A percentile compares a stretch with the other conserved stretches of the same genome.
These are phyloP conservation scores for Holtermanniella nyarrowii DNA, from an alignment of 768 basidiomycete genomes.

Conservation along the genomic window DNA sequence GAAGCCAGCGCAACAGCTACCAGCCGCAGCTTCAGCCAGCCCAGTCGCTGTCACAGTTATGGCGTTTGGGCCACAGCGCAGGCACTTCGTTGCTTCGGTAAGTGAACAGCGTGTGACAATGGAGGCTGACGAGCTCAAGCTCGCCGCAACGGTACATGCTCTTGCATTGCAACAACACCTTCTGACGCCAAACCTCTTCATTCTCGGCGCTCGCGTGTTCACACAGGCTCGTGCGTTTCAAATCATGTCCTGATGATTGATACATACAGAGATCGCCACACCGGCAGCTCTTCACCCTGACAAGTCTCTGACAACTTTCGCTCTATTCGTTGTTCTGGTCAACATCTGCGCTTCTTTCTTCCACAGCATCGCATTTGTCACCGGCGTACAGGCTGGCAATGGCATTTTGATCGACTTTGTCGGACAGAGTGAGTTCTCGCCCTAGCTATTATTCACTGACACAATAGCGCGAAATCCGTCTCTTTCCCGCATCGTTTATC, in stretches of 20 bases:
- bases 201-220: slow-evolving; percentile 20
- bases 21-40: background rate
- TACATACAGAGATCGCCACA: slow-evolving; percentile 13
- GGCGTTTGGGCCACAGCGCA: slow-evolving; percentile 30
- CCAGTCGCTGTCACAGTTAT: slow-evolving; percentile 3
- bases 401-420: slow-evolving; percentile 29
- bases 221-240: slow-evolving; percentile 11
- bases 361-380: slow-evolving; percentile 22
- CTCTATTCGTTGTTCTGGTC: slow-evolving; percentile 15
- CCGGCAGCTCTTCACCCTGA: slow-evolving; percentile 18
- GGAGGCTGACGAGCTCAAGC: slow-evolving; percentile 5
- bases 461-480: slow-evolving; percentile 18
- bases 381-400: slow-evolving; percentile 15
- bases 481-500: slow-evolving; percentile 21
- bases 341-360: slow-evolving; percentile 17
- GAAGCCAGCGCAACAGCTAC: background rate
- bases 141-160: slow-evolving; percentile 18
- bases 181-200: slow-evolving; percentile 24
- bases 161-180: slow-evolving; percentile 25
- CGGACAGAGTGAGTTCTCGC: slow-evolving; percentile 21
- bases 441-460: background rate
- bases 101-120: background rate
- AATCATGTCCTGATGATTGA: background rate
- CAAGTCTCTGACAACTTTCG: slow-evolving; percentile 15
- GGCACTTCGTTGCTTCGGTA: slow-evolving; percentile 29